Base-by-base conservation (phyloP, 129 eudicot species). In the Logfia minima region DNA sequence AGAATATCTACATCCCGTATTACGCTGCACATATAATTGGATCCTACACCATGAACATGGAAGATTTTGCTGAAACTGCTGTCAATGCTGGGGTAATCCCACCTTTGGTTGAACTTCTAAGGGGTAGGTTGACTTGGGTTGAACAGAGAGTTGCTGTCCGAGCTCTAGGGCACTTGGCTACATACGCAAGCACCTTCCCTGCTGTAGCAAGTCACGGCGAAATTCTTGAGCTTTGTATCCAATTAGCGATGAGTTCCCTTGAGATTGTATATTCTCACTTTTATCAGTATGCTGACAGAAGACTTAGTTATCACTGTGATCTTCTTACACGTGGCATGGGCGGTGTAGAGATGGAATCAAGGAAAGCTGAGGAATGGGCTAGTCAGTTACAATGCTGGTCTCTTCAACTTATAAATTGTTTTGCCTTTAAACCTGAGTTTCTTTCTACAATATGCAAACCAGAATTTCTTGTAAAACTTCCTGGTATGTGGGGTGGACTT, bases 401-500 rank as follows among this genome's bases (percentile, higher is more conserved):
- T 68, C 92, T 94, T 75, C 98, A 94, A 70, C 93, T 94, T 70
- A 94, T 94, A 68, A 94, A 94, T 84, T 94, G 98, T 80, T 94
- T 91, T 83, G 96, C 98, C 0, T 94, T 94, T 70, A 94, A 94
- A 72, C 83, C 96, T 0, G 98, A 94, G 75, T 94, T 94, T 83
- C 90, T 94, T 72, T 73, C 97, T 18, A 79, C 89, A 28, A 91
- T 94, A 74, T 94, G 98, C 82, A 91, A 87, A 66, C 89, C 88
- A 13, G 98, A 94, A 65, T 94, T 94, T 84, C 84, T 94, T 31
- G 78, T 78, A 43, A 94, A 89, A 77, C 90, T 94, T 70, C 98
- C 98, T n/a, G 97, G 89, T 56, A 86, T 94, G 98, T 94, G 98
- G 98, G 98, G 98, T 68, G 98, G 98, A 24, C 98, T 94, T 68